These are phyloP conservation scores for Wickerhamiella nectarea DNA, from an alignment of 805 yeast species.

Conservation along the genomic window DNA sequence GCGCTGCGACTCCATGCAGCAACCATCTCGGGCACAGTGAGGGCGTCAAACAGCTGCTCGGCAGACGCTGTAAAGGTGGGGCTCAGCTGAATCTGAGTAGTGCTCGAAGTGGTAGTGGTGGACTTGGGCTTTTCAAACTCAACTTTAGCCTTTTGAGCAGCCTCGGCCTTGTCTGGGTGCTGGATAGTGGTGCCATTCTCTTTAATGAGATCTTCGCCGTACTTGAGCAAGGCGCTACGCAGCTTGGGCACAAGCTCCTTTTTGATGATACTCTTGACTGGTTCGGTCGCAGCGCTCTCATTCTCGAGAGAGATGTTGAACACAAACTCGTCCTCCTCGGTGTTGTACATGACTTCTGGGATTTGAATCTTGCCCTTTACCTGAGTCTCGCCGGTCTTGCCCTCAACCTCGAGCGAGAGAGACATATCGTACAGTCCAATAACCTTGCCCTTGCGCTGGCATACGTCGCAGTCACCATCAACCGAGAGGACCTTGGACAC, in stretches of 20 bases:
- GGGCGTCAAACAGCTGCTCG: slow-evolving; percentile 65
- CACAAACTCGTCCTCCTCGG: slow-evolving; percentile 73
- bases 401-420: slow-evolving; percentile 45
- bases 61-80: slow-evolving; percentile 80
- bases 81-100: slow-evolving; percentile 63
- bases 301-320: slow-evolving; percentile 57
- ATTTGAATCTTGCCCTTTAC: slow-evolving; percentile 62
- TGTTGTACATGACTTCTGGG: slow-evolving; percentile 91
- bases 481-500: slow-evolving; percentile 41
- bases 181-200: slow-evolving; percentile 80
- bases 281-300: slow-evolving; percentile 33
- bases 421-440: slow-evolving; percentile 79
- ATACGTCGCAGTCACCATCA: slow-evolving; percentile 94
- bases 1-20: slow-evolving; percentile 84
- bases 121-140: slow-evolving; percentile 9
- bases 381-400: slow-evolving; percentile 26
- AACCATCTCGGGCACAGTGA: slow-evolving; percentile 62
- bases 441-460: slow-evolving; percentile 93
- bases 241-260: slow-evolving; percentile 54
- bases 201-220: slow-evolving; percentile 64
- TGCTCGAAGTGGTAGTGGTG: slow-evolving; percentile 47
- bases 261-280: slow-evolving; percentile 40
- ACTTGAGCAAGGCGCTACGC: slow-evolving; percentile 43
- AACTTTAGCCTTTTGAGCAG: slow-evolving; percentile 1
- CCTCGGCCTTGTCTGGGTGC: slow-evolving; percentile 34